These are phyloP conservation scores for Nepenthes mirabilis DNA, from an alignment of 148 eudicot genomes.

Conservation along the genomic window DNA sequence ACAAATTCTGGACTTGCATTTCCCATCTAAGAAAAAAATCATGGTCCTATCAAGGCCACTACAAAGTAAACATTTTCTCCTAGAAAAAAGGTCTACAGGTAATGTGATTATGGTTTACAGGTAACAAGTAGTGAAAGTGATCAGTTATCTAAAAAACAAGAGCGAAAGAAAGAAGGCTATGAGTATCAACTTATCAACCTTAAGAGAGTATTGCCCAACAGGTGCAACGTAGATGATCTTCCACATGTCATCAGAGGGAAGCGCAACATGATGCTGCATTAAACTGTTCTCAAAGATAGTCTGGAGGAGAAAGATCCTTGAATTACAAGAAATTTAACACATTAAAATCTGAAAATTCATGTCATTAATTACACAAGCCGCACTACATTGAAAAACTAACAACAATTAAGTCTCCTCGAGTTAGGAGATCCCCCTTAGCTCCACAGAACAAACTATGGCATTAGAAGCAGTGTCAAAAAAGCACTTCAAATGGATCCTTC, in stretches of 20 bases:
- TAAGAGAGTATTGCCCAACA: constrained; percentile 75
- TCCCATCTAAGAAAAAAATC: no score
- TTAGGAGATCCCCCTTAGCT: constrained; percentile 93
- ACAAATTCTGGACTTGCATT: no score
- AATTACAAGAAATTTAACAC: neutral
- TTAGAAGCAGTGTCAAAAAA: neutral
- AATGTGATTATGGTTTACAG: no score
- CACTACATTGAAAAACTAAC: constrained; percentile 43
- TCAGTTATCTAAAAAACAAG: neutral
- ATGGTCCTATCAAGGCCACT: no score
- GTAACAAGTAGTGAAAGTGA: neutral
- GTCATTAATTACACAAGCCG: neutral
- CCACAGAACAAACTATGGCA: constrained; percentile 7
- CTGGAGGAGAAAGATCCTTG: constrained; percentile 24
- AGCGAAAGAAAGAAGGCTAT: neutral
- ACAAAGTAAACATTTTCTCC: no score
- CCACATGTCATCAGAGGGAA: constrained; percentile 93
- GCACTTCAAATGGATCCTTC: neutral
- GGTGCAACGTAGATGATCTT: constrained; percentile 83
- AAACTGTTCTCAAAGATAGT: constrained; percentile 72
- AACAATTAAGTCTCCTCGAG: constrained; percentile 96
- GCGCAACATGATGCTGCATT: constrained; percentile 71
- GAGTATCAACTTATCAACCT: constrained; percentile 25
- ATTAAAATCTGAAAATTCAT: neutral
- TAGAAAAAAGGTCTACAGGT: no score